These are phyloP conservation scores for Citropsis articulata DNA, from an alignment of 345 rosid species.

Conservation along the genomic window DNA sequence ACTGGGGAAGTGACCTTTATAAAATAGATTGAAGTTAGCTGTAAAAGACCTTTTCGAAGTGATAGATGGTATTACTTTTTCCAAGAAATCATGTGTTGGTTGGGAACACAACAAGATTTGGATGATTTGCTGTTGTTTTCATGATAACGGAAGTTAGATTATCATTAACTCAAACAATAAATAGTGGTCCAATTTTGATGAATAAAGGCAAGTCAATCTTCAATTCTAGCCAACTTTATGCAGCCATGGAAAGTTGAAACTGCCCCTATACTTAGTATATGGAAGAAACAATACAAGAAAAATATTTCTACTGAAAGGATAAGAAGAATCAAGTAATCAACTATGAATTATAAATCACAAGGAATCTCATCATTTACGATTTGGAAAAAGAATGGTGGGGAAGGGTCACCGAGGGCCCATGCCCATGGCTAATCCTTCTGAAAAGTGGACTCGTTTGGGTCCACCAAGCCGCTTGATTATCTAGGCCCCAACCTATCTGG, in stretches of 20 bases:
- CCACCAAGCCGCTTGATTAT: conserved; percentile 3
- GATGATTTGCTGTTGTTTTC: not conserved
- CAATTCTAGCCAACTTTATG: not conserved
- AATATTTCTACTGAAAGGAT: not conserved
- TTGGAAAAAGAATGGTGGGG: not conserved
- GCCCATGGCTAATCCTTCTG: not conserved
- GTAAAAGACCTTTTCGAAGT: not conserved
- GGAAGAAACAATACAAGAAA: not conserved
- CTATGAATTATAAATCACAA: not conserved
- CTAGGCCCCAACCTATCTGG: not conserved
- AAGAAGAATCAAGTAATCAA: not conserved
- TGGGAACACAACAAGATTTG: not conserved
- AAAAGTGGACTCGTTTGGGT: conserved; percentile 5
- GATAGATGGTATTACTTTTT: not conserved
- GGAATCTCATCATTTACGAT: conserved; percentile 14
- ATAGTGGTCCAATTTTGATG: not conserved
- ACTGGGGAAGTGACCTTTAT: not conserved
- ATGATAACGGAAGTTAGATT: not conserved
- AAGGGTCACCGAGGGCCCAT: not conserved
- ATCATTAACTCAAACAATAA: not conserved
- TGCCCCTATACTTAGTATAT: not conserved
- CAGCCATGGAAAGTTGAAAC: not conserved
- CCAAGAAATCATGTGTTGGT: not conserved
- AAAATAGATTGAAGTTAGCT: not conserved
- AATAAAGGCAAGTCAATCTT: not conserved